Conservation (phyloP, 2,329 filamentous ascomycete species). For the Emergomyces pasteurianus region DNA sequence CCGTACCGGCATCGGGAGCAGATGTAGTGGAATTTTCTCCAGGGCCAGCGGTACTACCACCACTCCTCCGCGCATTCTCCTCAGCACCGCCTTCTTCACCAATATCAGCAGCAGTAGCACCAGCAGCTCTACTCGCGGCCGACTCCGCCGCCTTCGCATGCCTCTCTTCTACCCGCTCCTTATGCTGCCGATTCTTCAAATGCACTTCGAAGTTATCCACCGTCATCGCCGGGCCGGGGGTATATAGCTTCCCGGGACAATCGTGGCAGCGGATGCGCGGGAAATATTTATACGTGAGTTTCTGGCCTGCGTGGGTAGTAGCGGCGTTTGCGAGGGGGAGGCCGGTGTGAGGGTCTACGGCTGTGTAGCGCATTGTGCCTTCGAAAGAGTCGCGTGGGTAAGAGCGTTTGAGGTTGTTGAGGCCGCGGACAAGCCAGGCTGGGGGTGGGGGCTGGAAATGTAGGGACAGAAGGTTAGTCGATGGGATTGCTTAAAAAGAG, state of each 20-base stretch:
- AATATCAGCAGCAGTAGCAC: background rate
- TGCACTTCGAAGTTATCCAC: constrained; percentile 90
- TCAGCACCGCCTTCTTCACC: background rate
- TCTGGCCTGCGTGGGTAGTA: constrained; percentile 41
- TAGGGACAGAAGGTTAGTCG: constrained; percentile 1
- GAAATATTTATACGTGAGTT: constrained; percentile 68
- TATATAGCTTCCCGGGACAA: constrained; percentile 89
- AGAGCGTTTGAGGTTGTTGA: constrained; percentile 55
- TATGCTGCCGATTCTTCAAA: constrained; percentile 71
- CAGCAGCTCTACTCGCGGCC: background rate
- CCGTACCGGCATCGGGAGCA: background rate
- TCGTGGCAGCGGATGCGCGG: constrained; percentile 86
- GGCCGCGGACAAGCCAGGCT: constrained; percentile 66
- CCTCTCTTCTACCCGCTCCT: constrained; percentile 53
- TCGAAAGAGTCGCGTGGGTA: constrained; percentile 81
- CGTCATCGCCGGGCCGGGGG: constrained; percentile 71
- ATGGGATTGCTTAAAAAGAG: constrained; percentile 5
- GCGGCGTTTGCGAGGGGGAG: constrained; percentile 40
- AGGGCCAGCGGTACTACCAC: background rate
- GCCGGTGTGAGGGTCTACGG: constrained; percentile 61
- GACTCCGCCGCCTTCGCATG: constrained; percentile 19
- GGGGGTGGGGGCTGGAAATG: constrained; percentile 61
- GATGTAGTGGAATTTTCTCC: background rate
- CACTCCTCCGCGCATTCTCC: background rate
- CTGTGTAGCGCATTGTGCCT: constrained; percentile 79